Conservation (phyloP, 2,329 filamentous ascomycete genomes). For the Fusarium udum region DNA sequence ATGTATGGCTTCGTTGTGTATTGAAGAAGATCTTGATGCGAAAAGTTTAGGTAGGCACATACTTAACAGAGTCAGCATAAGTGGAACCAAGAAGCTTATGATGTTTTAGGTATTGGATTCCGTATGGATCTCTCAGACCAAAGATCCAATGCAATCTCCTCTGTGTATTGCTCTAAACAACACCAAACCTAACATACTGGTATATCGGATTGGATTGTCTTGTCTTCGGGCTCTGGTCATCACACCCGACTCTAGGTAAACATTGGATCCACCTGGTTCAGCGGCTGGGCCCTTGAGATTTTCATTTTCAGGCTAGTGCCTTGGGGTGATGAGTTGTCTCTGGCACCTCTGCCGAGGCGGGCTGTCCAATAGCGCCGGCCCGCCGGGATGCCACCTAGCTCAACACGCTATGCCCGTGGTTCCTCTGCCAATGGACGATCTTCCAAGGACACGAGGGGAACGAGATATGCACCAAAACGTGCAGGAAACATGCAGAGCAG, state of each 20-base stretch:
- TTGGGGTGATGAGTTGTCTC: slow-evolving; percentile 52
- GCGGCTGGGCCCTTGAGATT: slow-evolving; percentile 25
- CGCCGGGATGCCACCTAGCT: slow-evolving; percentile 43
- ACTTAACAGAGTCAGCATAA: background rate
- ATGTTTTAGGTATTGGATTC: background rate
- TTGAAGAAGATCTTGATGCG: background rate
- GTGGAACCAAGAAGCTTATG: slow-evolving; percentile 5
- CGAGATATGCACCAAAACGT: slow-evolving; percentile 21
- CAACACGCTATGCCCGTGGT: slow-evolving; percentile 24
- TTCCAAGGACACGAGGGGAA: slow-evolving; percentile 21
- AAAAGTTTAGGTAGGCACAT: background rate
- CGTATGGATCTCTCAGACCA: background rate
- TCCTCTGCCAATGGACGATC: slow-evolving; percentile 37
- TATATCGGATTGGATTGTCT: background rate
- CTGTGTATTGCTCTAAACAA: background rate
- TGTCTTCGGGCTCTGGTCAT: background rate
- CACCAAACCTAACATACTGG: background rate
- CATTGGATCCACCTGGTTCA: background rate
- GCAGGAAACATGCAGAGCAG: slow-evolving; percentile 17
- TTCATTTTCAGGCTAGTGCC: slow-evolving; percentile 26
- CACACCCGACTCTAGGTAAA: background rate
- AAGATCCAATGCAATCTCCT: background rate
- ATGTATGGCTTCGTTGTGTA: background rate
- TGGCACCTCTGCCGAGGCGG: slow-evolving; percentile 51
- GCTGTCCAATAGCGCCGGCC: slow-evolving; percentile 48